Evolutionary conservation across 306 rosid genomes (phyloP), one percentile per base, ranked within the genome.

Genomic region (Spatholobus suberectus): DNA sequence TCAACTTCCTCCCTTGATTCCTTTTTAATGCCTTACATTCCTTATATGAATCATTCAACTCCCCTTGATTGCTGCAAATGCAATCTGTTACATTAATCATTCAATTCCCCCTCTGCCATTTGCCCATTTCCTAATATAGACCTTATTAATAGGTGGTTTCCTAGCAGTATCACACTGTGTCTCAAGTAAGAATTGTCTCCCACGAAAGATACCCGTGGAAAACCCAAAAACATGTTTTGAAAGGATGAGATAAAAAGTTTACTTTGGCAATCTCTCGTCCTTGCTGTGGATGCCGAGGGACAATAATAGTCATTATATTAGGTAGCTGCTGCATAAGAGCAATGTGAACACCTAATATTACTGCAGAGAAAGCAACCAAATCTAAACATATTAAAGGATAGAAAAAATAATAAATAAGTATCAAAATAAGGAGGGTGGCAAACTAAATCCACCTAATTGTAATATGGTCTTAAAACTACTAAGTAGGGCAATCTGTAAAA

Each of bases 181-280:
- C 51, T 37, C 5, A 14, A 4, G 49, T 37, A 18, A 5, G 7
- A 20, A 18, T 20, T 38, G 21, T n/a, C 5, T 37, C 49, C 51
- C 0, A 38, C 18, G n/a, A 6, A 2, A 18, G 73, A 67, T 38
- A 67, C 0, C 8, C 3, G 1, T 32, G 7, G 29, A 29, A 35
- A 66, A 37, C 72, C 17, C 4, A 20, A 40, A 67, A 62, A 74
- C 12, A 38, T 61, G 55, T 21, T 76, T 70, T 34, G 3, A 70
- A 76, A 40, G 54, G 76, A 77, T 47, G 55, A 73, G 38, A 76
- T 15, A 29, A 41, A 73, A 57, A 75, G 21, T 92, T 58, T 85
- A 93, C 99, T 84, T 83, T 83, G 73, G 92, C 97, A 78, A 96
- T 93, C 86, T 93, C 92, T 80, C 68, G 87, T 74, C 97, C 99